Evolutionary conservation across 2,329 filamentous ascomycete genomes (phyloP).

Genomic region (Trichophyton schoenleinii): DNA sequence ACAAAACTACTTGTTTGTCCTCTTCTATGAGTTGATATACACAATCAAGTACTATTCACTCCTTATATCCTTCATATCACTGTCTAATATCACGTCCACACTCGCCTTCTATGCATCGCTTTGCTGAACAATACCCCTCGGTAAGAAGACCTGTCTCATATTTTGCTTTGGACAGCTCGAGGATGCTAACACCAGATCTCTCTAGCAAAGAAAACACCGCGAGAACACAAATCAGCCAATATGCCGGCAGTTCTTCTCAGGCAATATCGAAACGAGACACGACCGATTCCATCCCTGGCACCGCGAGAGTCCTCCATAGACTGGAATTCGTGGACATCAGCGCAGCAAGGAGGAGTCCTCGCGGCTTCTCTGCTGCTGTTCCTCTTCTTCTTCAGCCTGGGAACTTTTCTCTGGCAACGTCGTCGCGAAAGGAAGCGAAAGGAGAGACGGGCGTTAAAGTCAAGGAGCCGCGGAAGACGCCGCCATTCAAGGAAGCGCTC

Average conservation of each 20-base stretch:
- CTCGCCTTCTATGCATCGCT: background rate
- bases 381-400: slow-evolving; percentile 15
- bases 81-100: background rate
- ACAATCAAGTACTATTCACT: background rate
- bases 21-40: background rate
- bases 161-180: too few relatives aligned
- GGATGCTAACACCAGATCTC: too few relatives aligned
- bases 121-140: too few relatives aligned
- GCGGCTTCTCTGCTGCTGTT: slow-evolving; percentile 17
- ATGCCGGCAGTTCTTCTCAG: background rate
- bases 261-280: background rate
- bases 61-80: background rate
- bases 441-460: background rate
- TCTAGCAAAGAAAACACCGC: background rate
- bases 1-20: background rate
- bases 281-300: background rate
- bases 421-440: background rate
- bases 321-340: slow-evolving; percentile 19
- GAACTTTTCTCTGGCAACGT: slow-evolving; percentile 8
- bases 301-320: slow-evolving; percentile 5
- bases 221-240: background rate
- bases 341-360: slow-evolving; percentile 19
- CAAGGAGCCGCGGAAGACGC: background rate
- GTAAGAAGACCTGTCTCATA: too few relatives aligned
- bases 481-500: background rate